phyloP scores from a whole-genome alignment of 495 filamentous ascomycete species.

The Penicillium steckii region DNA sequence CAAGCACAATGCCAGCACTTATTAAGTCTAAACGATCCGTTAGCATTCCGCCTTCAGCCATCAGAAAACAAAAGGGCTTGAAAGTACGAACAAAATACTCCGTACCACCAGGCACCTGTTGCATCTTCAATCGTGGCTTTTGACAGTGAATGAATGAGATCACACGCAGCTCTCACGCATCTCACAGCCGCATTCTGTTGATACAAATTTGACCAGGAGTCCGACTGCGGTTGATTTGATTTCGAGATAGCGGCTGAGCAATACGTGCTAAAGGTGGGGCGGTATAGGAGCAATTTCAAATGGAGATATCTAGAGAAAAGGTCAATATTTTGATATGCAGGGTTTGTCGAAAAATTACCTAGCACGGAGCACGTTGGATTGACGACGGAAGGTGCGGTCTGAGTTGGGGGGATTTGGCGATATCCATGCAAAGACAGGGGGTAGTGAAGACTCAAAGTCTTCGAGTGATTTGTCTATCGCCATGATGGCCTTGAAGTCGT shows the following conservation, averaged over 20 bases:
- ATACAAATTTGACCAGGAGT: conserved; percentile 1
- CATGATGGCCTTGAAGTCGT: conserved; percentile 3
- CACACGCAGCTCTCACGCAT: conserved; percentile 12
- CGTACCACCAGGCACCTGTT: conserved; percentile 18
- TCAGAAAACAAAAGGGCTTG: background rate
- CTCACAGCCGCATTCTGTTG: conserved; percentile 8
- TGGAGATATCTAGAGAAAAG: background rate
- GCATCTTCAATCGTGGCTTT: background rate
- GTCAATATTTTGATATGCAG: background rate
- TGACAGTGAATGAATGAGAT: conserved; percentile 8
- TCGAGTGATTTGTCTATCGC: conserved; percentile 3
- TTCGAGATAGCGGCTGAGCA: background rate
- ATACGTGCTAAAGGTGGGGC: background rate
- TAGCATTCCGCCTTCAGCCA: background rate
- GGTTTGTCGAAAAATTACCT: background rate
- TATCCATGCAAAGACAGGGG: background rate
- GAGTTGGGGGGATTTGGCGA: background rate
- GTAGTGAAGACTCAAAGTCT: background rate
- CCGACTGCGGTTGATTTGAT: background rate
- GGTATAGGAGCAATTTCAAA: background rate
- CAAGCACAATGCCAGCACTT: background rate
- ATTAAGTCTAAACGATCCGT: background rate
- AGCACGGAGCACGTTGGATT: conserved; percentile 13
- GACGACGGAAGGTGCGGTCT: background rate
- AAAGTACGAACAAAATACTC: conserved; percentile 13